phyloP scores from a whole-genome alignment of 495 filamentous ascomycete species.

The Hyaloscypha hepaticicola region DNA sequence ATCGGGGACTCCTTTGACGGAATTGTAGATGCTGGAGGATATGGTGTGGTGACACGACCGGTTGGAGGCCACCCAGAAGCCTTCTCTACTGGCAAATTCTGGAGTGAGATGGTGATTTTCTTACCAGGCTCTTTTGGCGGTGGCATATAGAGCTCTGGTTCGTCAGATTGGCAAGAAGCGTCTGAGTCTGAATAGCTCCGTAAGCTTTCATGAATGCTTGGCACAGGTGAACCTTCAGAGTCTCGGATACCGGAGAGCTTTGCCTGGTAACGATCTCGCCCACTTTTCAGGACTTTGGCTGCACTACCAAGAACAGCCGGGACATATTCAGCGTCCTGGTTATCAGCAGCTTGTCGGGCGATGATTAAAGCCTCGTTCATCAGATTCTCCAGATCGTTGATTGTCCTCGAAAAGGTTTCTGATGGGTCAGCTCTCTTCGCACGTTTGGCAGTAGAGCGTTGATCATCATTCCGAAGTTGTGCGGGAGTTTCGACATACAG shows the following conservation, averaged over 20 bases:
- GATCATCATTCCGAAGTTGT: background rate
- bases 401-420: conserved; percentile 30
- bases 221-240: conserved; percentile 15
- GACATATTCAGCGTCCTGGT: conserved; percentile 12
- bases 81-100: background rate
- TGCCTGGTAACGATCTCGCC: conserved; percentile 9
- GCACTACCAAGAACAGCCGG: conserved; percentile 15
- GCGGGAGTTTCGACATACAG: background rate
- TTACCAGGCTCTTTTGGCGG: background rate
- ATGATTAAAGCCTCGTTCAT: conserved; percentile 40
- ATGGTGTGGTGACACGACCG: conserved; percentile 16
- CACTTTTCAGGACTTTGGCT: conserved; percentile 17
- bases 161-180: conserved; percentile 11
- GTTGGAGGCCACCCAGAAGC: conserved; percentile 21
- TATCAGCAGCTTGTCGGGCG: conserved; percentile 35
- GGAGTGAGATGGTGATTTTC: conserved; percentile 4
- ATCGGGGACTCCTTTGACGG: background rate
- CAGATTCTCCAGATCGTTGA: conserved; percentile 39
- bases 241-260: conserved; percentile 1
- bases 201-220: conserved; percentile 29
- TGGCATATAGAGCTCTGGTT: background rate
- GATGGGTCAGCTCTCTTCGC: conserved; percentile 13
- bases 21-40: conserved; percentile 8
- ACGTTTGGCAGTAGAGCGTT: background rate
- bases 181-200: conserved; percentile 8